These are phyloP conservation scores for Isatis tinctoria DNA, from an alignment of 345 rosid genomes.

Conservation along the genomic window DNA sequence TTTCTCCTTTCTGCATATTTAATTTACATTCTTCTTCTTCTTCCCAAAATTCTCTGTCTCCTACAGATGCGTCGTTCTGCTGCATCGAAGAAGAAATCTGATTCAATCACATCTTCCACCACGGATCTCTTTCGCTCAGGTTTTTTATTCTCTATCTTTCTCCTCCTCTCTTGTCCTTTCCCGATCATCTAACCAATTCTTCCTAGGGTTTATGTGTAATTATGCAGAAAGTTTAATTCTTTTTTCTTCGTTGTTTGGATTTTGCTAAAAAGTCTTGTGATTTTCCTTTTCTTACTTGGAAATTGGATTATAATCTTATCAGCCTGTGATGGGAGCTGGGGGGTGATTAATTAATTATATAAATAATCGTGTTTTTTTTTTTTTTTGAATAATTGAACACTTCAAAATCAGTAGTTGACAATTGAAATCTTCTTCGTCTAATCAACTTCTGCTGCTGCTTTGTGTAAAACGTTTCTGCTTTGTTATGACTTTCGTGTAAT, in stretches of 20 bases:
- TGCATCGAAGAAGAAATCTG: slow-evolving; percentile 63
- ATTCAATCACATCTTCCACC: slow-evolving; percentile 53
- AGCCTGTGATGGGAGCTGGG: neutral
- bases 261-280: neutral
- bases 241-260: neutral
- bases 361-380: neutral
- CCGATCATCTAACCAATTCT: neutral
- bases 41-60: neutral
- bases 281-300: neutral
- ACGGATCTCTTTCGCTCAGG: slow-evolving; percentile 96
- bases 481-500: neutral
- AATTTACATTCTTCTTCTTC: too few species aligned
- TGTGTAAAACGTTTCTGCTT: neutral
- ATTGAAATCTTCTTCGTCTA: neutral
- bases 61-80: slow-evolving; percentile 85
- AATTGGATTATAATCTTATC: slow-evolving; percentile 1
- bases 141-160: slow-evolving; percentile 31
- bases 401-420: neutral
- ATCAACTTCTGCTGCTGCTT: neutral
- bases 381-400: neutral
- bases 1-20: neutral
- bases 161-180: neutral
- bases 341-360: neutral
- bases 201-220: slow-evolving; percentile 27
- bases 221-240: neutral